A percentile compares a stretch with the other conserved stretches of the same genome.
phyloP scores from a whole-genome alignment of 2,329 filamentous ascomycete species.

The Dryadomyces quercivorus region DNA sequence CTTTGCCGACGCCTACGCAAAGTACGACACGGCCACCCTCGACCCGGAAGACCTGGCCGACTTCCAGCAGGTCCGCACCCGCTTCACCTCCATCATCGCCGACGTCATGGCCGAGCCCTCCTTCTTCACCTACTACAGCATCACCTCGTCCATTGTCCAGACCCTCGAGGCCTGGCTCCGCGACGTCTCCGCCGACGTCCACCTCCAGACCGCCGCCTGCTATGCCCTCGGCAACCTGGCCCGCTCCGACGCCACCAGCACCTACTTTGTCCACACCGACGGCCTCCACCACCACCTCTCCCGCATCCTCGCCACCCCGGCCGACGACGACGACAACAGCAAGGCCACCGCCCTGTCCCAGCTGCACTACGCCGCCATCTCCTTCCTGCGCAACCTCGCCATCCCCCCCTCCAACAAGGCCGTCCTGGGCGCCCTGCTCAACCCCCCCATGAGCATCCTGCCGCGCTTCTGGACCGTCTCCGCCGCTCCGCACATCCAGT shows the following conservation, averaged over 20 bases:
- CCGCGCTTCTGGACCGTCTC: slow-evolving; percentile 41
- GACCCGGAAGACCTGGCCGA: slow-evolving; percentile 34
- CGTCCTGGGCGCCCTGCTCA: slow-evolving; percentile 34
- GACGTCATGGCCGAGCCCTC: slow-evolving; percentile 32
- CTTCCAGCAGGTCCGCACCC: slow-evolving; percentile 25
- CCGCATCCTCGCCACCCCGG: slow-evolving; percentile 27
- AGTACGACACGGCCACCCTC: slow-evolving; percentile 24
- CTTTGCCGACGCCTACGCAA: slow-evolving; percentile 34
- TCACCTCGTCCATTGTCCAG: slow-evolving; percentile 24
- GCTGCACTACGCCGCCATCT: slow-evolving; percentile 43
- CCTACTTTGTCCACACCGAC: slow-evolving; percentile 33
- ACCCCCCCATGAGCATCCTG: slow-evolving; percentile 23
- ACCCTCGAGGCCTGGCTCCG: slow-evolving; percentile 29
- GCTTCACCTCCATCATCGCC: slow-evolving; percentile 37
- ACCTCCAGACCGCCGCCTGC: slow-evolving; percentile 41
- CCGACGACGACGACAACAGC: slow-evolving; percentile 11
- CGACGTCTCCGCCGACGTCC: slow-evolving; percentile 20
- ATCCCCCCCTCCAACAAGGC: slow-evolving; percentile 44
- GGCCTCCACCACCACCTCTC: slow-evolving; percentile 33
- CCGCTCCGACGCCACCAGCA: slow-evolving; percentile 42
- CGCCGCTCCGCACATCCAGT: slow-evolving; percentile 44
- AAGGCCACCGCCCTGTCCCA: slow-evolving; percentile 21
- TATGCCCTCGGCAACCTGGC: slow-evolving; percentile 50
- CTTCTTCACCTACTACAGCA: slow-evolving; percentile 24
- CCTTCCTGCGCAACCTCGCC: slow-evolving; percentile 53